Base-by-base conservation (phyloP, 768 basidiomycete genomes). In the Tricholoma sp. region DNA sequence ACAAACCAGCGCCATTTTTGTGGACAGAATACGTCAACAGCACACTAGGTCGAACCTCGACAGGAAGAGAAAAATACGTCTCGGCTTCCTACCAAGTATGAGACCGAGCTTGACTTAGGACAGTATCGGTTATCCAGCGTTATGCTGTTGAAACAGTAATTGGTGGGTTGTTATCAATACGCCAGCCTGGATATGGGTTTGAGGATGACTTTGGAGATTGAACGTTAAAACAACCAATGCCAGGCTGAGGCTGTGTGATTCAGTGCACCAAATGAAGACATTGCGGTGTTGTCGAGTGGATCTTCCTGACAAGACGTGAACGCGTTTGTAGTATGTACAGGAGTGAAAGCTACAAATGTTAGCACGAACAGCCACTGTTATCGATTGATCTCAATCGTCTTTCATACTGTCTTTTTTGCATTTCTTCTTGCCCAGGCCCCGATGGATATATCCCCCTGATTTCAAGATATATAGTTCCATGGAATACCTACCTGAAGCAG, bases 241-340 rank as follows among this genome's bases (percentile, higher is more conserved):
- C 37, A 57, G 17, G 53, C 57, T 57, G 57, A n/a, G n/a, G n/a
- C n/a, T n/a, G n/a, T 53, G 37, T 17, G 7, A 54, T 58, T 53
- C 15, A 33, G 51, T 58, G 52, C 53, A 49, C 57, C 52, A 58
- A 54, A 54, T 58, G 45, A 58, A 58, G 57, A 58, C 53, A 54
- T 54, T 58, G 39, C 53, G 53, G 29, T 54, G 37, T 54, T 58
- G 53, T 28, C 53, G 52, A 48, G 45, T 37, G 37, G 52, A 57
- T 57, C 54, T 57, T 51, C 32, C 24, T 54, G 37, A 59, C 39
- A 59, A 55, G 54, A 56, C 48, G 54, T 56, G 45, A 52, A 48
- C 15, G 54, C 36, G 33, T 66, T 74, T n/a, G n/a, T n/a, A 47
- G 65, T 68, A 57, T 34, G 50, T 53, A 41, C 6, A 6, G 18